These are phyloP conservation scores for Fraxinus excelsior DNA, from an alignment of 257 asterid species.

Conservation along the genomic window DNA sequence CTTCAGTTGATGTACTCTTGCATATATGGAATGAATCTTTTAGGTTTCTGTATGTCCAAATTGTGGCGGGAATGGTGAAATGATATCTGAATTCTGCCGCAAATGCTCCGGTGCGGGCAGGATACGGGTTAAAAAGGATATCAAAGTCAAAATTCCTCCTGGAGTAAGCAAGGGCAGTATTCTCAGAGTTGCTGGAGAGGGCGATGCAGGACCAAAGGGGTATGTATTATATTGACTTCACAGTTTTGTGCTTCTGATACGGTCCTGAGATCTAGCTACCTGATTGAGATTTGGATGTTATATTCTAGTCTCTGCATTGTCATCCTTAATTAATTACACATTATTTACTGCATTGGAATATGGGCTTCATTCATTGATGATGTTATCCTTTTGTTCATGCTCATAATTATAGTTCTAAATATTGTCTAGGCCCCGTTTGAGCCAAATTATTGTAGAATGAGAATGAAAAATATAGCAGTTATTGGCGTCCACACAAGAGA, in stretches of 20 bases:
- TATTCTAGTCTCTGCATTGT: background rate
- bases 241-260: constrained; percentile 15
- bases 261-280: constrained; percentile 11
- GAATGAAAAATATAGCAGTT: too few relatives aligned
- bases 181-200: constrained; percentile 98
- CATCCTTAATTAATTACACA: constrained; percentile 22
- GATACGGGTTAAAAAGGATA: constrained; percentile 76
- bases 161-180: constrained; percentile 98
- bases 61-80: constrained; percentile 98
- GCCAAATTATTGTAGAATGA: too few relatives aligned
- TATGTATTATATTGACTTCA: constrained; percentile 33
- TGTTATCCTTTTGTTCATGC: constrained; percentile 3
- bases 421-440: too few relatives aligned
- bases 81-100: constrained; percentile 92
- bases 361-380: background rate
- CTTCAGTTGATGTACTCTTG: background rate
- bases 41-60: constrained; percentile 96
- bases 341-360: background rate
- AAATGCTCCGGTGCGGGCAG: constrained; percentile 97
- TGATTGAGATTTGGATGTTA: constrained; percentile 6
- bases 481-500: too few relatives aligned
- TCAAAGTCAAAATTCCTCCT: constrained; percentile 97
- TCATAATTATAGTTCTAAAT: constrained; percentile 13
- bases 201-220: constrained; percentile 99
- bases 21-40: constrained; percentile 15